Evolutionary conservation across 2,329 filamentous ascomycete genomes (phyloP), one percentile per base, ranked within the genome.

Genomic region (Dactylonectria estremocensis): DNA sequence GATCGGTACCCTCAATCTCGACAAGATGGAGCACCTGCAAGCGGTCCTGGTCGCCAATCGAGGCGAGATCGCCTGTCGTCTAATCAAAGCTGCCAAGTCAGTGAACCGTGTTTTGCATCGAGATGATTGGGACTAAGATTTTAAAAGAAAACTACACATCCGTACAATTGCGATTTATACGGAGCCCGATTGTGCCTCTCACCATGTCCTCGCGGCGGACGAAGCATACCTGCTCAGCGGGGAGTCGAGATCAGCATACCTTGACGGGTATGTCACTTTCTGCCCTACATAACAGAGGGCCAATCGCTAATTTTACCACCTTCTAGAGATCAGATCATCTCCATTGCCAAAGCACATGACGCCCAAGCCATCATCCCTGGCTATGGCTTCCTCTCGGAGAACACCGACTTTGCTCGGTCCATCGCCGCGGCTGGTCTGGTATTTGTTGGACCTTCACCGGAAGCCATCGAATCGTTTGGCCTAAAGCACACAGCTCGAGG

Each of bases 391-490:
- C 56, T 73, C 18, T 64, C 64, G 18, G 71, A 73, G 28, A 73
- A 73, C 35, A 84, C 86, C 7, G 84, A 87, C 11, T 92, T 93
- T 72, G 89, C 89, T 1, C 77, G 81, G 53, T 77, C 83, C 22
- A 86, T 89, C 5, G 74, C 80, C 6, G 80, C 84, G 16, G 87
- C 87, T 1, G 89, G 88, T 0, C 81, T 91, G 61, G 80, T 80
- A 0, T 92, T 89, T 75, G 84, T 88, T 2, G 90, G 90, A 0
- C 90, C 90, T 0, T 83, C 82, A 3, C 81, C 87, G 0, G 80
- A 83, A 24, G 79, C 79, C 24, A 90, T 91, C 58, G 83, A 86
- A 64, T 83, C 83, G 0, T 88, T 91, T 73, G 89, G 89, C 1
- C 78, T 89, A 24, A 72, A 72, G 31, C 24, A 90, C 74, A 83